Percentiles rank a stretch among this genome's conserved stretches.
These are phyloP conservation scores for Cryptosporidium viatorum DNA, from an alignment of 169 alveolate species.

Conservation along the genomic window DNA sequence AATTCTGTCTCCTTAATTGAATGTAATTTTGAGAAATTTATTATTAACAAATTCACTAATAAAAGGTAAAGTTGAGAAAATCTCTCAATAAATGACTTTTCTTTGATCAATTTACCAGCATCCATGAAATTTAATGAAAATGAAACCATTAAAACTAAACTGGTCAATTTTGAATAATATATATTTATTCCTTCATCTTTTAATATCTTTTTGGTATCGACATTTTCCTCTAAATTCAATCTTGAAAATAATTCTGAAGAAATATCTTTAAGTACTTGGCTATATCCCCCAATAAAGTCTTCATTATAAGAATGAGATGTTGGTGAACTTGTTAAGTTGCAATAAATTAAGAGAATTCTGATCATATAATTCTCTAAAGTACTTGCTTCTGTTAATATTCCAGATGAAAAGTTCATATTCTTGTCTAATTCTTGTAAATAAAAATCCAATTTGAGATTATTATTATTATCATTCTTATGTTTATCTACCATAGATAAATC, in stretches of 20 bases:
- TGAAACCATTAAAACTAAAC: conserved; percentile 22
- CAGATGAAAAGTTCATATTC: not conserved
- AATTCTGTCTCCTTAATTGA: conserved; percentile 3
- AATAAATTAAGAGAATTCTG: not conserved
- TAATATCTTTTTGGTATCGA: no score
- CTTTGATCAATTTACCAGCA: not conserved
- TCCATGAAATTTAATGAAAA: conserved; percentile 19
- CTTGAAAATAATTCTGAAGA: conserved; percentile 28
- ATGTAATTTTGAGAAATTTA: conserved; percentile 34
- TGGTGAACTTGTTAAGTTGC: conserved; percentile 12
- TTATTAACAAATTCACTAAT: conserved; percentile 25
- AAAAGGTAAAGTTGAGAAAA: conserved; percentile 30
- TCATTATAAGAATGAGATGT: conserved; percentile 1
- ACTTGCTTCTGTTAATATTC: not conserved
- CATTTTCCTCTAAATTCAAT: not conserved
- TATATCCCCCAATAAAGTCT: conserved; percentile 13
- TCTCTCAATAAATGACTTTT: conserved; percentile 13
- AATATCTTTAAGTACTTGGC: conserved; percentile 10
- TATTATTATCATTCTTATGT: not conserved
- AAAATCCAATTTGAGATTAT: not conserved
- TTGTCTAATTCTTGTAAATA: not conserved
- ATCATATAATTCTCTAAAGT: not conserved
- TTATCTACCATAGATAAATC: not conserved
- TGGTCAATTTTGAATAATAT: conserved; percentile 16
- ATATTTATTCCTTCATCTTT: not conserved